Percentiles rank a stretch among this genome's conserved stretches.
Conservation (phyloP, 129 eudicot species). For the sunflower (Helianthus annuus) region HanXRQr2.0-SUNRISE NC_035445.2:60244293-60244792, state of each 20-base stretch:
- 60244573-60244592: not conserved
- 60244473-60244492: not conserved
- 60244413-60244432: not conserved
- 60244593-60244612: not conserved
- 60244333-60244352: not conserved
- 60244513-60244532: no score
- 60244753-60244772: no score
- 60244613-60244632: conserved; percentile 9
- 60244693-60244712: not conserved
- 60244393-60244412: not conserved
- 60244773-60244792: no score
- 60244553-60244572: not conserved
- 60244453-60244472: not conserved
- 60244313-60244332: no score
- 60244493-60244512: conserved; percentile 1
- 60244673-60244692: conserved; percentile 1
- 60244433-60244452: not conserved
- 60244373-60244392: not conserved
- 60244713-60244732: not conserved
- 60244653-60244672: not conserved
- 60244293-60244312: no score
- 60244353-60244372: not conserved
- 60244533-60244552: no score
- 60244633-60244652: not conserved
- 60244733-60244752: no score